Base-by-base conservation (phyloP, 257 asterid genomes). In the Nicotiana undulata region DNA sequence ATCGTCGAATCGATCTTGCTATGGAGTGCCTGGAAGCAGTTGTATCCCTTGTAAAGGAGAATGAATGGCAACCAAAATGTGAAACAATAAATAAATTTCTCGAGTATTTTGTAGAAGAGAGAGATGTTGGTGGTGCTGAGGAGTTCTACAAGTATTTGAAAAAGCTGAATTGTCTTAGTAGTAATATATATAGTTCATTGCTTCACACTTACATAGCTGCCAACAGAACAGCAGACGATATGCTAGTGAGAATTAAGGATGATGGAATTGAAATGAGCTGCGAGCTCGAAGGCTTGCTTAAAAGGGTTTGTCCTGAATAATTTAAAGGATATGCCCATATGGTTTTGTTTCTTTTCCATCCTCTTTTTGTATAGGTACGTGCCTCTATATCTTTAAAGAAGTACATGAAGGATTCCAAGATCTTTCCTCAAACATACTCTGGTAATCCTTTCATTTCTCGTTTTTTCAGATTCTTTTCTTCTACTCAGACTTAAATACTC, bases 61-160 rank as follows among this genome's bases (percentile, higher is more conserved):
- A 72, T 9, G 82, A 85, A 31, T 93, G 96, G 98, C 83, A 22
- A 5, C 92, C 90, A 4, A 82, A 78, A 84, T 12, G 79, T 9
- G 87, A 80, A n/a, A 86, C 79, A 32, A 63, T 86, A 7, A 80
- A 81, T 10, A 53, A 64, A 17, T 91, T 94, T 81, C 70, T 93
- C 1, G 68, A 76, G 37, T 85, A 67, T 81, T 85, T 87, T 32
- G 83, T 85, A 85, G 82, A 85, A 84, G 85, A 83, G 77, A 64
- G 79, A 7, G 91, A 92, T 75, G 92, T 90, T 18, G 85, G 80
- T 81, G 34, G 90, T 83, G 94, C 90, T 12, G 95, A 90, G 89
- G 87, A 90, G 58, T 91, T 93, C 81, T 92, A 87, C 86, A 64
- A 81, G 74, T 79, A 77, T 32, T 85, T 90, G 89, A 94, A 87